Base-by-base conservation (phyloP, 1,284 basidiomycete genomes). In the Leccinum fuscescens region DNA sequence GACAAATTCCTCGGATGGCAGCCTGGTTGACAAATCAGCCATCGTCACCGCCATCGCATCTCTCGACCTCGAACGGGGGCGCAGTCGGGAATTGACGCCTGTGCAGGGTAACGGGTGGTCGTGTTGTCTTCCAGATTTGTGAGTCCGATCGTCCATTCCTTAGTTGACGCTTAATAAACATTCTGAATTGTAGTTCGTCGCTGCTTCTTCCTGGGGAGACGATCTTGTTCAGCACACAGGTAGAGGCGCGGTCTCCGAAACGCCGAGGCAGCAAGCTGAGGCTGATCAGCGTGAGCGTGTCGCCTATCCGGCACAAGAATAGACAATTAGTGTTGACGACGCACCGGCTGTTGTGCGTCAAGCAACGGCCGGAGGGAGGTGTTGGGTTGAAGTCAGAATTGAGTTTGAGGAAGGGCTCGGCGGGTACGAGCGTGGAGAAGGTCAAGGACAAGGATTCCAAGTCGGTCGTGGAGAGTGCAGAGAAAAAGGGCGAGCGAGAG, bases 241-340 rank as follows among this genome's bases (percentile, higher is more conserved):
- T 88, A 4, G 85, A 86, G 65, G 79, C 79, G 12, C 80, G 80
- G 29, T 79, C 80, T 37, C 75, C 83, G 24, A 80, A 81, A 55
- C 81, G 85, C 6, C 82, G 86, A n/a, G 84, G 85, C 6, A 86
- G 84, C 65, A 79, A 78, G 46, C 70, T 88, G n/a, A 71, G 78
- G 50, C 71, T 86, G 2, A 78, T 86, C 9, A 50, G 24, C n/a
- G 82, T 82, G 1, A 50, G 15, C 27, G 82, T 82, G 1, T 77
- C 80, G 29, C 70, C 72, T 1, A 77, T 78, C 63, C 81, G 80
- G 66, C 74, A 81, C 9, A 86, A 86, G 69, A 76, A 77, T 20
- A 77, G 86, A 24, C 80, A 85, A 61, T 69, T 89, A 7, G 73
- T 88, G 33, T 73, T 89, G 49, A 89, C 87, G n/a, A 81, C 77